Base-by-base conservation (phyloP, 768 basidiomycete genomes). In the Leucogyrophana mollusca region DNA sequence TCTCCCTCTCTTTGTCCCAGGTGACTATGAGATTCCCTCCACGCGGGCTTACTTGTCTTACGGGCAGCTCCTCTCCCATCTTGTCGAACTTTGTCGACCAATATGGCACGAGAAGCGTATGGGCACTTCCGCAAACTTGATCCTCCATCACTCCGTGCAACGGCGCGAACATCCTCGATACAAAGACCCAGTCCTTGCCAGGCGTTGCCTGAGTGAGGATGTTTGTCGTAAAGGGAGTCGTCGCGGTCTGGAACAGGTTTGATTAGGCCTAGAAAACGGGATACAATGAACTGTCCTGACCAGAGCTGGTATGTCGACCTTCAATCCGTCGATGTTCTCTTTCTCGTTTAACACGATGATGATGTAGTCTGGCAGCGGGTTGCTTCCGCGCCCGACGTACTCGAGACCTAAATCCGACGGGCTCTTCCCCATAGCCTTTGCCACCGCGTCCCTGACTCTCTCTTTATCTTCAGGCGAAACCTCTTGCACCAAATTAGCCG, bases 81-180 rank as follows among this genome's bases (percentile, higher is more conserved):
- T 74, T 58, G 0, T 54, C 62, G 3, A 62, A 58, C 47, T 74
- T 73, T 16, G 48, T 47, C 25, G 62, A 62, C 77, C 78, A 81
- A 49, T 80, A 79, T 2, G 77, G 76, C 1, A 52, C 65, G 20
- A 76, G 45, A 36, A 79, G 39, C 38, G 71, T 70, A 52, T 80
- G 79, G 1, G 78, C 76, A 30, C 76, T 73, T 7, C 78, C 79
- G 47, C 76, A 79, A 4, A 79, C 78, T 20, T 63, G 68, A 49
- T 80, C 78, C 58, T 80, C 77, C 2, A 62, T 62, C 8, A 32
- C 61, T 56, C 42, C 46, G 9, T 51, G 30, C 1, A 44, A 40
- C 10, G 75, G 76, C 8, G 73, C 63, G 52, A 80, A 78, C 69
- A 79, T 74, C 3, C 79, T 69, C 6, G 78, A 78, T 22, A 72